phyloP scores from a whole-genome alignment of 805 yeast genomes.

The Hanseniaspora thailandica region DNA sequence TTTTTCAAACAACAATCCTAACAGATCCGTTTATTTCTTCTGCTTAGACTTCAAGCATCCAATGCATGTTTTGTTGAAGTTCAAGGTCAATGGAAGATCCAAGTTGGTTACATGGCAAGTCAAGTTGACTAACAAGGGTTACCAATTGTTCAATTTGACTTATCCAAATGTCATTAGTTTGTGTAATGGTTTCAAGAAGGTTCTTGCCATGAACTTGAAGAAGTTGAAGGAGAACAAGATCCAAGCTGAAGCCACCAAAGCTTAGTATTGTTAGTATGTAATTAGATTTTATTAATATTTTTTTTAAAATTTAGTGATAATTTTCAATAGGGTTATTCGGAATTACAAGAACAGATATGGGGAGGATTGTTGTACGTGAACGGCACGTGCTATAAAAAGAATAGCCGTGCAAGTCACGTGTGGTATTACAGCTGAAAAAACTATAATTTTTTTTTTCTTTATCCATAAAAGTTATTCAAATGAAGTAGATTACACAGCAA shows the following conservation, averaged over 20 bases:
- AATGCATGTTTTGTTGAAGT: conserved; percentile 82
- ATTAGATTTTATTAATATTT: neutral
- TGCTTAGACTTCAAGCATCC: conserved; percentile 83
- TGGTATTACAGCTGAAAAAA: too few species aligned
- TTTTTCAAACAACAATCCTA: conserved; percentile 82
- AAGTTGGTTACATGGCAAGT: conserved; percentile 79
- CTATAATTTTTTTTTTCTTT: too few species aligned
- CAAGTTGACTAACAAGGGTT: conserved; percentile 80
- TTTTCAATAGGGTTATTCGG: neutral
- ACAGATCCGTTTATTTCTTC: conserved; percentile 80
- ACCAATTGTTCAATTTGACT: conserved; percentile 59
- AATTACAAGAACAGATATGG: neutral
- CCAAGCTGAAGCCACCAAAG: conserved; percentile 3
- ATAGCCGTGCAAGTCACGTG: too few species aligned
- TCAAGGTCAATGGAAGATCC: conserved; percentile 64
- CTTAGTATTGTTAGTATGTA: neutral
- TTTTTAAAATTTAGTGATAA: neutral
- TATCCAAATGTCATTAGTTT: conserved; percentile 83
- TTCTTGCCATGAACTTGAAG: conserved; percentile 21
- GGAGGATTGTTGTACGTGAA: too few species aligned
- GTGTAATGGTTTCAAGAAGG: conserved; percentile 88
- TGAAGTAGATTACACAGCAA: too few species aligned
- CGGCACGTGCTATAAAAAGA: too few species aligned
- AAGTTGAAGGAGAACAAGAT: conserved; percentile 5
- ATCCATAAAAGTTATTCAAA: too few species aligned